Evolutionary conservation across 2,329 filamentous ascomycete species (phyloP).

Genomic region (Penicillium capsulatum): DNA sequence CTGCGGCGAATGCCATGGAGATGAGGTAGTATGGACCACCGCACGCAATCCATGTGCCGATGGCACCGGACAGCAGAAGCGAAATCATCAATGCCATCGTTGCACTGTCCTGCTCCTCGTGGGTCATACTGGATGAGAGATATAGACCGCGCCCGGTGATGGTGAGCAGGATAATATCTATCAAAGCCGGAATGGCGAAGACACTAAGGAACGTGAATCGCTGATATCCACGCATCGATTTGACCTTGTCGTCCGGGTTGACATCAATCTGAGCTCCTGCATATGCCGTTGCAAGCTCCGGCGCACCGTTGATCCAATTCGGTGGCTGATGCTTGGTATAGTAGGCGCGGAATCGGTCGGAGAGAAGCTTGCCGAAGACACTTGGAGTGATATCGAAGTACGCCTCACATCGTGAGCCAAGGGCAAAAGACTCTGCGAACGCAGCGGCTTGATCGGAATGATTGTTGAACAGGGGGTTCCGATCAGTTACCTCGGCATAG

Average conservation of each 20-base stretch:
- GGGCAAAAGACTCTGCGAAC: conserved; percentile 60
- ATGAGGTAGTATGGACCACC: conserved; percentile 60
- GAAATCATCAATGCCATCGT: conserved; percentile 58
- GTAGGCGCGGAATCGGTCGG: conserved; percentile 41
- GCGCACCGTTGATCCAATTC: conserved; percentile 48
- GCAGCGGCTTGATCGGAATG: conserved; percentile 61
- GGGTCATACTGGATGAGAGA: conserved; percentile 54
- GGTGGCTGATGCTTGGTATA: conserved; percentile 49
- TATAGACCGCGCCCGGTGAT: conserved; percentile 59
- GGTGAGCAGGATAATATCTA: conserved; percentile 58
- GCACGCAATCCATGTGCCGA: conserved; percentile 61
- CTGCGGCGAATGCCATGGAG: conserved; percentile 53
- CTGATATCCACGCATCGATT: conserved; percentile 46
- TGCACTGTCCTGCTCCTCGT: conserved; percentile 49
- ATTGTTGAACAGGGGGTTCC: conserved; percentile 58
- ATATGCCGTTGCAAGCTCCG: conserved; percentile 50
- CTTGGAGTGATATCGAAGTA: conserved; percentile 57
- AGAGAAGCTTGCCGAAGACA: conserved; percentile 45
- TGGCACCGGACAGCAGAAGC: conserved; percentile 56
- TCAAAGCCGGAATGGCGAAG: conserved; percentile 59
- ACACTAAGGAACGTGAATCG: conserved; percentile 57
- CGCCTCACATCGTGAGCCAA: conserved; percentile 60
- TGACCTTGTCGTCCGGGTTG: conserved; percentile 45
- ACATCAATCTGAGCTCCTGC: conserved; percentile 52
- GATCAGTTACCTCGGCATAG: conserved; percentile 59